These are phyloP conservation scores for Curvularia spicifera DNA, from an alignment of 2,329 filamentous ascomycete species.

Conservation along the genomic window DNA sequence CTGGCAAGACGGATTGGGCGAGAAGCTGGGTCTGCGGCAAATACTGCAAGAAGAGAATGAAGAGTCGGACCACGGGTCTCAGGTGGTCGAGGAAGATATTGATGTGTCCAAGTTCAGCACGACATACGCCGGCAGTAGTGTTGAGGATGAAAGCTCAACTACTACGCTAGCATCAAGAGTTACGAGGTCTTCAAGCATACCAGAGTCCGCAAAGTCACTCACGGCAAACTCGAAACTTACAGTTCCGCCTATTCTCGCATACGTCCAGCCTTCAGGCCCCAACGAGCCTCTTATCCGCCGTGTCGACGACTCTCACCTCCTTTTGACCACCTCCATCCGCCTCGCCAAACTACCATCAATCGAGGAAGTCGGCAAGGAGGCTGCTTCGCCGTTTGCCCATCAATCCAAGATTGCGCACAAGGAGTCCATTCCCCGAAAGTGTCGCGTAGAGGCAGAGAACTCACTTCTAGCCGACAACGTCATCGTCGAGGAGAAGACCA, in stretches of 20 bases:
- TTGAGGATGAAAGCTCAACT: constrained; percentile 16
- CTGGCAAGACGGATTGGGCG: constrained; percentile 82
- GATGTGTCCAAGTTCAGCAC: constrained; percentile 61
- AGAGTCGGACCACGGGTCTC: constrained; percentile 45
- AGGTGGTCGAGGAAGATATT: constrained; percentile 59
- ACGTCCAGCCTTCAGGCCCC: constrained; percentile 73
- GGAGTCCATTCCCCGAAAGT: constrained; percentile 77
- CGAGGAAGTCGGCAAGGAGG: constrained; percentile 63
- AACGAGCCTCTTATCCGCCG: constrained; percentile 73
- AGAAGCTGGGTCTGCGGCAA: constrained; percentile 75
- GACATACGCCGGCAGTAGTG: constrained; percentile 49
- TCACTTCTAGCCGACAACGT: constrained; percentile 88
- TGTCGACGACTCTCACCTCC: constrained; percentile 83
- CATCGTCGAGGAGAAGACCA: constrained; percentile 82
- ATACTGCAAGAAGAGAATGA: constrained; percentile 63
- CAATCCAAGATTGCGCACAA: constrained; percentile 81
- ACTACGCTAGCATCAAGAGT: constrained; percentile 48
- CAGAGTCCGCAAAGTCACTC: constrained; percentile 36
- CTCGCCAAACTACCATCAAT: constrained; percentile 82
- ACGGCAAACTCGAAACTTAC: constrained; percentile 48
- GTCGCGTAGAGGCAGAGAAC: constrained; percentile 82
- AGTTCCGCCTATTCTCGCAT: constrained; percentile 79
- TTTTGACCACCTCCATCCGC: constrained; percentile 81
- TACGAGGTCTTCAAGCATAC: constrained; percentile 37
- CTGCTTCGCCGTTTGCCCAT: constrained; percentile 75